Base-by-base conservation (phyloP, 768 basidiomycete genomes). In the Chalciporus chontae region DNA sequence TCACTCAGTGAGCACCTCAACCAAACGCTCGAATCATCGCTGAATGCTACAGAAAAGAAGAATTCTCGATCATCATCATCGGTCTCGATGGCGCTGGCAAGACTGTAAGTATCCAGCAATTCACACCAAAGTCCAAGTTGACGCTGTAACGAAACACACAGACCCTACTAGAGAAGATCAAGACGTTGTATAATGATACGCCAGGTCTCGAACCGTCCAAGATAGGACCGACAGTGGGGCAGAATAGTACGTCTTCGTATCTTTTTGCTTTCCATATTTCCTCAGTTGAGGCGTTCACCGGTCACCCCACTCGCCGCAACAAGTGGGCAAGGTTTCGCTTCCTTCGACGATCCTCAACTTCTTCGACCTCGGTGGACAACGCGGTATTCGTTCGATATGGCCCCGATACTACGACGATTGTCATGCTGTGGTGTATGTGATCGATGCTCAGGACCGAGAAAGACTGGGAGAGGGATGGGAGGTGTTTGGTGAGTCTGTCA, bases 281-380 rank as follows among this genome's bases (percentile, higher is more conserved):
- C 14, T 5, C 3, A 9, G 8, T 17, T 4, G 5, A 26, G 7
- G n/a, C n/a, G n/a, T n/a, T n/a, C n/a, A n/a, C n/a, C 4, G 31
- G 24, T 39, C 31, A 31, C 23, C 9, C 17, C 2, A 8, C 26
- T 8, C 8, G 26, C 5, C 21, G 31, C 18, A 8, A 14, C 60
- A 96, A n/a, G 95, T 89, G 68, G 96, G 95, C 34, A 91, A 90
- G 65, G 94, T 98, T 51, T 85, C 84, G 0, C 77, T 99, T 5
- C 92, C 96, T 0, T 95, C 94, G 0, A 94, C 93, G 0, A 87
- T 95, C 24, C 80, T 98, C 23, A 90, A 92, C 63, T 97, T 98
- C 76, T 96, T 93, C 84, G 96, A 99, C 64, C 77, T 99, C 9
- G 95, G 96, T 10, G 95, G 95, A 0, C 95, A 98, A 64, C 76